Percentiles rank a stretch among this genome's conserved stretches.
Conservation (phyloP, 352 stramenopile species). For the Pythium sukuiense region DNA sequence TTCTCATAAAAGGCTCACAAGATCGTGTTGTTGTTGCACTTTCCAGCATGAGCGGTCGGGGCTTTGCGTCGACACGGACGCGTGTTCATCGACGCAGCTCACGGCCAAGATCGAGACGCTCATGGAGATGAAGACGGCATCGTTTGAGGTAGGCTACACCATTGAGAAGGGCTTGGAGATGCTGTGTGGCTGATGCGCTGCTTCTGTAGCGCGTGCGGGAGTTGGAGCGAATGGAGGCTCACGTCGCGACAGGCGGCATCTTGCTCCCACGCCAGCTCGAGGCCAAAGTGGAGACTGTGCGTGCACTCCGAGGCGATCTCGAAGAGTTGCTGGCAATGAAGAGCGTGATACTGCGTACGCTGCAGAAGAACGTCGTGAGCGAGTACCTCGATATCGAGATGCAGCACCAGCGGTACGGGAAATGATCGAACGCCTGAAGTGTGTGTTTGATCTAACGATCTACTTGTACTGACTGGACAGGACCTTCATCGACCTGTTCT, state of each 20-base stretch:
- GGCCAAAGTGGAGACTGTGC: constrained; percentile 22
- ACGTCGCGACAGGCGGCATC: constrained; percentile 27
- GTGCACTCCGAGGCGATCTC: constrained; percentile 31
- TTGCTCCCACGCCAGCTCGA: constrained; percentile 35
- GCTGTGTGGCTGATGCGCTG: constrained; percentile 7
- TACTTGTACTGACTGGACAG: constrained; percentile 9
- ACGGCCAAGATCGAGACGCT: constrained; percentile 28
- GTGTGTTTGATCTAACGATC: background rate
- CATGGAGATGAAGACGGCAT: constrained; percentile 19
- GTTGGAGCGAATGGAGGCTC: constrained; percentile 38
- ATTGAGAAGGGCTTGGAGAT: background rate
- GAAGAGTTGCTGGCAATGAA: constrained; percentile 36
- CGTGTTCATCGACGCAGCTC: constrained; percentile 33
- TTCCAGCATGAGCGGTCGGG: constrained; percentile 7
- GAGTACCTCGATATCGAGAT: constrained; percentile 45
- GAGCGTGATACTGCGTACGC: constrained; percentile 38
- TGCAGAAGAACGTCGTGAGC: constrained; percentile 34
- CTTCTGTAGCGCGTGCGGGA: constrained; percentile 32
- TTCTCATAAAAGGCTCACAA: background rate
- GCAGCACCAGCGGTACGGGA: constrained; percentile 38
- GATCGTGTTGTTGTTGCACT: background rate
- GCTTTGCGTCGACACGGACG: constrained; percentile 10
- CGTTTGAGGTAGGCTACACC: constrained; percentile 23
- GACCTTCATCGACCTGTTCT: constrained; percentile 52
- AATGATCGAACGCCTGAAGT: background rate